phyloP scores from a whole-genome alignment of 768 basidiomycete genomes.

The Russula sp. region DNA sequence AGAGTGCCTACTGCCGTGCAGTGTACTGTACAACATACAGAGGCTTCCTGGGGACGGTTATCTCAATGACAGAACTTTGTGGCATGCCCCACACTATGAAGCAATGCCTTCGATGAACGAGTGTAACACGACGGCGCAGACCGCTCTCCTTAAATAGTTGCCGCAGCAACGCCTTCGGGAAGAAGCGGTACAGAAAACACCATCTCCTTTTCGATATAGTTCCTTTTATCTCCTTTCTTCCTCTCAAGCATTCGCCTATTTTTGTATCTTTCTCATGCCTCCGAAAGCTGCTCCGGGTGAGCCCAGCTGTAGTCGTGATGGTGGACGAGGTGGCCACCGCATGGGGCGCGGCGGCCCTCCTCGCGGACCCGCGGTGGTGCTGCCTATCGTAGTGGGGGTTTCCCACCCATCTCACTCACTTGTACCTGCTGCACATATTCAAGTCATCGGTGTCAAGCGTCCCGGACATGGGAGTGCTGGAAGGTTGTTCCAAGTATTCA shows the following conservation, averaged over 20 bases:
- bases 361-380: background rate
- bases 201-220: background rate
- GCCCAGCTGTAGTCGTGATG: background rate
- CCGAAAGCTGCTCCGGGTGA: background rate
- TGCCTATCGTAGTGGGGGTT: constrained; percentile 23
- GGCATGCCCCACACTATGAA: too few species aligned
- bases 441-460: constrained; percentile 61
- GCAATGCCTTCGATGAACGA: background rate
- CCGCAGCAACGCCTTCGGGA: background rate
- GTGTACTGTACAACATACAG: too few species aligned
- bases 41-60: too few species aligned
- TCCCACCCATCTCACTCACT: too few species aligned
- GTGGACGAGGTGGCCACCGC: background rate
- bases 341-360: background rate
- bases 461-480: constrained; percentile 59
- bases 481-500: constrained; percentile 34
- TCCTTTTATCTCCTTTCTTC: too few species aligned
- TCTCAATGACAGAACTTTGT: too few species aligned
- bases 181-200: background rate
- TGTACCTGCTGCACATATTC: background rate
- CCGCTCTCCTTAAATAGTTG: too few species aligned
- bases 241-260: too few species aligned
- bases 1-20: too few species aligned
- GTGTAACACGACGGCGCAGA: too few species aligned
- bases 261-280: background rate